These are phyloP conservation scores for Magnolia kwangsiensis DNA, from an alignment of 164 flowering plant genomes.

Conservation along the genomic window DNA sequence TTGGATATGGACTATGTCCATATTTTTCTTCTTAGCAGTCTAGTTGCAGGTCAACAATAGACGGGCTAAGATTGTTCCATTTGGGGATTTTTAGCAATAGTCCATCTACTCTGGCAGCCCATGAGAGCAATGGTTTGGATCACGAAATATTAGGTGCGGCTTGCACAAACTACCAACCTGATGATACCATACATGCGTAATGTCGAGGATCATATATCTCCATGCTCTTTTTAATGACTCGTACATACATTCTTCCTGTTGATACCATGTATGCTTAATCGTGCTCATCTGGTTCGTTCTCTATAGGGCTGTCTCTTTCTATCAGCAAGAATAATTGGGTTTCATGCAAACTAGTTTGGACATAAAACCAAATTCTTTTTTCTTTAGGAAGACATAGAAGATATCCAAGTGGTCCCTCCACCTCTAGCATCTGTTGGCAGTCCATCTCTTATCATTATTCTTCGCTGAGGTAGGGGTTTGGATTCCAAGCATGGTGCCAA, in stretches of 20 bases:
- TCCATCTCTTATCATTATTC: slow-evolving; percentile 68
- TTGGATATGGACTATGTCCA: neutral
- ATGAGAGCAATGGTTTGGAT: neutral
- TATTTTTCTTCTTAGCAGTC: neutral
- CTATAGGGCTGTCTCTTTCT: slow-evolving; percentile 89
- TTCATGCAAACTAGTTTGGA: slow-evolving; percentile 81
- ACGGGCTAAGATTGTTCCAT: neutral
- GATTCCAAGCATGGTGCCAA: slow-evolving; percentile 94
- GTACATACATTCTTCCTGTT: neutral
- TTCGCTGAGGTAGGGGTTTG: slow-evolving; percentile 72
- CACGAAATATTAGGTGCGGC: neutral
- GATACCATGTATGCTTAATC: neutral
- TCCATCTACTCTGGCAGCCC: neutral
- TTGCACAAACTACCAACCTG: neutral
- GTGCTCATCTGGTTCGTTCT: neutral
- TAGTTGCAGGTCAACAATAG: neutral
- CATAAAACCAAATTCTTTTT: slow-evolving; percentile 87
- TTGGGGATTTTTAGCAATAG: neutral
- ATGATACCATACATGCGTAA: neutral
- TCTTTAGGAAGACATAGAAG: slow-evolving; percentile 96
- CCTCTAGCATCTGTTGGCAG: slow-evolving; percentile 88
- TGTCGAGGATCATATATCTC: neutral
- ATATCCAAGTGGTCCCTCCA: slow-evolving; percentile 69
- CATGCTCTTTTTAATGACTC: neutral
- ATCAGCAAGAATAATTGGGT: slow-evolving; percentile 88